Evolutionary conservation across 352 stramenopile genomes (phyloP).

Genomic region (Pythium pyrilobum): DNA sequence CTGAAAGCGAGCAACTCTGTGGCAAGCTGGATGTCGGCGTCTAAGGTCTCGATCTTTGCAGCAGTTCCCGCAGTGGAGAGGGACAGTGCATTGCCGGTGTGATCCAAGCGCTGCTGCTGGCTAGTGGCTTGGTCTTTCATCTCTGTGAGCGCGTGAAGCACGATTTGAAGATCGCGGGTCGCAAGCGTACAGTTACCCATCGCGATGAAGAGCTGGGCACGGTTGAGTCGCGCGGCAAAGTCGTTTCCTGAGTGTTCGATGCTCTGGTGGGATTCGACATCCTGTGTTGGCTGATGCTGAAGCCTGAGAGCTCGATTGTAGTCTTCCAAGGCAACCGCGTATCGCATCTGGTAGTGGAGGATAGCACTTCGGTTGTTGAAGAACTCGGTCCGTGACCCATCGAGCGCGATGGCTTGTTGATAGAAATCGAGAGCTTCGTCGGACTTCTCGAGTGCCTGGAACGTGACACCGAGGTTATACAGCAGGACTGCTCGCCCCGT

Average conservation of each 20-base stretch:
- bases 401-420: conserved; percentile 40
- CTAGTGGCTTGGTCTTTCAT: not conserved
- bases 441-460: conserved; percentile 30
- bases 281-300: not conserved
- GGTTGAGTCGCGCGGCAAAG: conserved; percentile 43
- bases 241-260: not conserved
- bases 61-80: not conserved
- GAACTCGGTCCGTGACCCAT: conserved; percentile 34
- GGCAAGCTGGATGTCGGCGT: conserved; percentile 22
- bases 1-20: conserved; percentile 36
- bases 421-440: conserved; percentile 49
- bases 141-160: not conserved
- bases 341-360: conserved; percentile 47
- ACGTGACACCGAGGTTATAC: conserved; percentile 41
- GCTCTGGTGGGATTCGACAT: not conserved
- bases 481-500: conserved; percentile 32
- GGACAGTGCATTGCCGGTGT: not conserved
- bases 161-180: conserved; percentile 28
- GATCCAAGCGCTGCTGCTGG: not conserved
- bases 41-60: conserved; percentile 5
- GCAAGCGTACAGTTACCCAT: conserved; percentile 41
- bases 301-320: conserved; percentile 42
- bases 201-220: conserved; percentile 46
- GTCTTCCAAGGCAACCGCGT: conserved; percentile 42
- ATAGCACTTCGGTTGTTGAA: conserved; percentile 57